Percentiles rank a stretch among this genome's conserved stretches.
These are phyloP conservation scores for Loxodes magnus DNA, from an alignment of 73 alveolate species.

Conservation along the genomic window DNA sequence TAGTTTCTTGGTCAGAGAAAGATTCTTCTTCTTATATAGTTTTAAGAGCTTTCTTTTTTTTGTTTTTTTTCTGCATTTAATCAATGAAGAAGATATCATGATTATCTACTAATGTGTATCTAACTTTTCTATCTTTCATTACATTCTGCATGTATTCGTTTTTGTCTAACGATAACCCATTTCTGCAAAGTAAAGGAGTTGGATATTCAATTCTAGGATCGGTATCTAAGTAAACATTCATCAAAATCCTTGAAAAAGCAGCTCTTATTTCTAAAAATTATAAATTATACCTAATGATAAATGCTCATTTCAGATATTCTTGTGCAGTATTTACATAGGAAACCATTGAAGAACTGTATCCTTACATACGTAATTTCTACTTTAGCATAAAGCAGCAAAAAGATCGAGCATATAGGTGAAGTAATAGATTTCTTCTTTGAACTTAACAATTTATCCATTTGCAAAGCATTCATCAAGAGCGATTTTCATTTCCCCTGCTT, in stretches of 20 bases:
- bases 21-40: too few relatives aligned
- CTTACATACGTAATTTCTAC: slow-evolving; percentile 6
- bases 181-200: too few relatives aligned
- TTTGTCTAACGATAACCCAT: too few relatives aligned
- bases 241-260: neutral
- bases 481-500: neutral
- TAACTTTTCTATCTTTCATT: too few relatives aligned
- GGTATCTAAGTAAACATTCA: neutral
- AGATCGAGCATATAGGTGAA: slow-evolving; percentile 9
- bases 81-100: too few relatives aligned
- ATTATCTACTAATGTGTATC: too few relatives aligned
- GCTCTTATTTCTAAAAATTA: slow-evolving; percentile 6
- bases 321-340: neutral
- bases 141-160: too few relatives aligned
- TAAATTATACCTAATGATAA: too few relatives aligned
- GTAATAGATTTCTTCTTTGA: neutral
- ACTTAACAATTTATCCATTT: neutral
- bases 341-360: neutral
- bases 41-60: too few relatives aligned
- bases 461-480: neutral
- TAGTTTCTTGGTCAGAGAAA: too few relatives aligned
- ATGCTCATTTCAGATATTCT: slow-evolving; percentile 3
- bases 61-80: too few relatives aligned
- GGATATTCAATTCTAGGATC: slow-evolving; percentile 2
- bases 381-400: neutral